A percentile compares a stretch with the other conserved stretches of the same genome.
Conservation (phyloP, 2,329 filamentous ascomycete genomes). For the Penicillium carneum region DNA sequence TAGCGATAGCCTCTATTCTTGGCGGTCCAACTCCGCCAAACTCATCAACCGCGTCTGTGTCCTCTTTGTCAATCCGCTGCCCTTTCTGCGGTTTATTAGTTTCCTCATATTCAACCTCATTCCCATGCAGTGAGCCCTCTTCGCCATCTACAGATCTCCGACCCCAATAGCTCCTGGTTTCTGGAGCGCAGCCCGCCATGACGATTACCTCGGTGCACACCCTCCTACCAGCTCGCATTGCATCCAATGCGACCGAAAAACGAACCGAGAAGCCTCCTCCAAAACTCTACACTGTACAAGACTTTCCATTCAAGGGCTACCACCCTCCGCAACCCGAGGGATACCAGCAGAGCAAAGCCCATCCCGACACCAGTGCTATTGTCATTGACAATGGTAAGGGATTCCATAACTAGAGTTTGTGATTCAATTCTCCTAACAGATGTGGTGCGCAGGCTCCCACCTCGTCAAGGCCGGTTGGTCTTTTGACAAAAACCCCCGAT, state of each 20-base stretch:
- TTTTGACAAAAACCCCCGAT: slow-evolving; percentile 80
- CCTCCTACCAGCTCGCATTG: slow-evolving; percentile 48
- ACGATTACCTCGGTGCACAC: slow-evolving; percentile 53
- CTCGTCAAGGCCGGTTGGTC: slow-evolving; percentile 93
- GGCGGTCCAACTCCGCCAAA: slow-evolving; percentile 24
- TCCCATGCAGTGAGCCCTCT: slow-evolving; percentile 28
- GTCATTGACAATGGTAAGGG: slow-evolving; percentile 94
- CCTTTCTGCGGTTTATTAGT: not conserved
- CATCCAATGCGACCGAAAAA: slow-evolving; percentile 54
- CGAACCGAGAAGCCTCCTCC: slow-evolving; percentile 63
- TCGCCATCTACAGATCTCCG: slow-evolving; percentile 20
- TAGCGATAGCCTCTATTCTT: slow-evolving; percentile 24
- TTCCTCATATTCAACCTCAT: not conserved
- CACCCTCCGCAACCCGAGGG: slow-evolving; percentile 69
- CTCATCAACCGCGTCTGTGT: slow-evolving; percentile 21
- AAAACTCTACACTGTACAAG: slow-evolving; percentile 61
- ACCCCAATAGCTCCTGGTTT: slow-evolving; percentile 33
- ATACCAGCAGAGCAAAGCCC: slow-evolving; percentile 70
- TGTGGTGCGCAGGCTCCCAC: slow-evolving; percentile 74
- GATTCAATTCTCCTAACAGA: slow-evolving; percentile 8
- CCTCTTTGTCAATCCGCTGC: slow-evolving; percentile 6
- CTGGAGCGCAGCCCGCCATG: slow-evolving; percentile 46
- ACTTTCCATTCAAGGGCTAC: slow-evolving; percentile 68
- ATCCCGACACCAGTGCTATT: slow-evolving; percentile 73
- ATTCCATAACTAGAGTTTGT: slow-evolving; percentile 1